Percentiles rank a stretch among this genome's conserved stretches.
Evolutionary conservation across 257 asterid genomes (phyloP).

Genomic region (Solanum tarijense): DNA sequence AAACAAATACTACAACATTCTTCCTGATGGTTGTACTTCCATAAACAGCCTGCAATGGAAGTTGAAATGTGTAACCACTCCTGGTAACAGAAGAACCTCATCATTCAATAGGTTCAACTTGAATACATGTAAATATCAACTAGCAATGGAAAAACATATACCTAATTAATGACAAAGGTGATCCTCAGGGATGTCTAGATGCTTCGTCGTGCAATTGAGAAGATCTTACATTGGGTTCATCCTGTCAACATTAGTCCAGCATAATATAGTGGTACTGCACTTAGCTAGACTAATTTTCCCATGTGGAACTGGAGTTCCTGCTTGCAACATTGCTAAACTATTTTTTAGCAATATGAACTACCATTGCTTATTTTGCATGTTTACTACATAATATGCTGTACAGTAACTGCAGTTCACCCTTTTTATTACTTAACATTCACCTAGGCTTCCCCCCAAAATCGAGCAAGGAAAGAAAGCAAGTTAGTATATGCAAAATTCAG

Average conservation of each 20-base stretch:
- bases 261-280: not conserved
- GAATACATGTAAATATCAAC: not conserved
- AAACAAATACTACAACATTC: not conserved
- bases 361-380: not conserved
- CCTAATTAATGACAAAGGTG: slow-evolving; percentile 10
- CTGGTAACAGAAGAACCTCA: not conserved
- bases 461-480: not conserved
- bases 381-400: not conserved
- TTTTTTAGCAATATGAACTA: not conserved
- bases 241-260: slow-evolving; percentile 35
- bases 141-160: not conserved
- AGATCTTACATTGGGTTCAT: slow-evolving; percentile 70
- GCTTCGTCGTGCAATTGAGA: slow-evolving; percentile 81
- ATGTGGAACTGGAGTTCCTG: not conserved
- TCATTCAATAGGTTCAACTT: not conserved
- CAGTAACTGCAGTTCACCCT: not conserved
- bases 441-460: not conserved
- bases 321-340: not conserved
- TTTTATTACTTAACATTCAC: not conserved
- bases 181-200: slow-evolving; percentile 58
- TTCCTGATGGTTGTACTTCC: not conserved
- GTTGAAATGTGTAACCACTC: not conserved
- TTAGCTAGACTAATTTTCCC: not conserved
- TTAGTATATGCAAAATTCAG: not conserved
- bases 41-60: not conserved